phyloP scores from a whole-genome alignment of 2,329 filamentous ascomycete genomes.

The Thielaviopsis populi region DNA sequence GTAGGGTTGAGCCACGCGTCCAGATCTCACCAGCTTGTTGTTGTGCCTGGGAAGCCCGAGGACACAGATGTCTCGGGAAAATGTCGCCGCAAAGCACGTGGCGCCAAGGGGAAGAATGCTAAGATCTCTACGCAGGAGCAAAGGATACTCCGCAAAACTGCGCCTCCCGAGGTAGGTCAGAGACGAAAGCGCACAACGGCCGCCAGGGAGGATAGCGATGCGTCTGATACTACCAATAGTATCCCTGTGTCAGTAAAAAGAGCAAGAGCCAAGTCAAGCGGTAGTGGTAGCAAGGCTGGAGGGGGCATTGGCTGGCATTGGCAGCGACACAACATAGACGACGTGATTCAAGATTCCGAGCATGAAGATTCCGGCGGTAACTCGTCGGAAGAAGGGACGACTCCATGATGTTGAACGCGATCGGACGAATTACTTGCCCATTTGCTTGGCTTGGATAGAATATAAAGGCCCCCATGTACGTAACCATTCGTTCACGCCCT shows the following conservation, averaged over 20 bases:
- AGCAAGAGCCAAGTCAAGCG: background rate
- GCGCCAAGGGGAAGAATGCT: background rate
- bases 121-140: background rate
- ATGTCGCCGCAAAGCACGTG: background rate
- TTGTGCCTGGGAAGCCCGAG: background rate
- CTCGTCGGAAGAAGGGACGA: background rate
- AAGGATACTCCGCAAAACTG: background rate
- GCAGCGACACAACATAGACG: background rate
- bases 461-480: background rate
- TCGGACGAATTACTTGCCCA: background rate
- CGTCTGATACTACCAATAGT: background rate
- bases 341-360: slow-evolving; percentile 4
- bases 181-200: background rate
- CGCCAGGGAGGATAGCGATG: background rate
- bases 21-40: background rate
- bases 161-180: background rate
- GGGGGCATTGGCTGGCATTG: too few species aligned
- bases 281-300: too few species aligned
- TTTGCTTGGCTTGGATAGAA: background rate
- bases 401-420: background rate
- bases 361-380: background rate
- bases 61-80: background rate
- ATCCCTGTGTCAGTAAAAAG: background rate
- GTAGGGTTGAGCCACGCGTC: background rate
- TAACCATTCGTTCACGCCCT: too few species aligned